These are phyloP conservation scores for Corymbia maculata DNA, from an alignment of 345 rosid species.

Conservation along the genomic window DNA sequence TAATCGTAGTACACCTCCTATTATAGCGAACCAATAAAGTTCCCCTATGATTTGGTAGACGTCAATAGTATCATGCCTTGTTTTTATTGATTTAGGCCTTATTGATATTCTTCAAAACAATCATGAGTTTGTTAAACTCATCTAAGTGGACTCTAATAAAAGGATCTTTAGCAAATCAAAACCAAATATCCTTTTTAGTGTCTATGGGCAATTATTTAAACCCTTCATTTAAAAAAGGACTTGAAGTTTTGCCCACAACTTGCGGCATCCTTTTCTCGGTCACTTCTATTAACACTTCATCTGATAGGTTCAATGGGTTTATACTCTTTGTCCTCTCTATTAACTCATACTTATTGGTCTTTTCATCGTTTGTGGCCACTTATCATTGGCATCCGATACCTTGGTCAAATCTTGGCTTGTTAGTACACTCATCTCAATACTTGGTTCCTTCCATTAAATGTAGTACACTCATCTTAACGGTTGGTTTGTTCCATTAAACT, in stretches of 20 bases:
- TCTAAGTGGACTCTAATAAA: not conserved
- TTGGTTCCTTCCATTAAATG: not conserved
- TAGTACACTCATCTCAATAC: not conserved
- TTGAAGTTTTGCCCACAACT: not conserved
- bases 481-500: not conserved
- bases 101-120: not conserved
- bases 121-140: not conserved
- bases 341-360: not conserved
- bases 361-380: not conserved
- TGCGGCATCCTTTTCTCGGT: rapidly evolving
- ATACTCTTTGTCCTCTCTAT: not conserved
- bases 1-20: not conserved
- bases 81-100: not conserved
- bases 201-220: not conserved
- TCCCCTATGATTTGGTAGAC: not conserved
- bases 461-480: not conserved
- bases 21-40: not conserved
- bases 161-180: not conserved
- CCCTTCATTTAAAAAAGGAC: not conserved
- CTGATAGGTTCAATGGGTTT: not conserved
- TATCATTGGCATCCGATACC: not conserved
- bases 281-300: not conserved
- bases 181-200: not conserved
- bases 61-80: rapidly evolving
- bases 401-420: not conserved